A percentile compares a stretch with the other conserved stretches of the same genome.
Evolutionary conservation across 2,329 filamentous ascomycete genomes (phyloP).

Genomic region (Venturiaceae sp.): DNA sequence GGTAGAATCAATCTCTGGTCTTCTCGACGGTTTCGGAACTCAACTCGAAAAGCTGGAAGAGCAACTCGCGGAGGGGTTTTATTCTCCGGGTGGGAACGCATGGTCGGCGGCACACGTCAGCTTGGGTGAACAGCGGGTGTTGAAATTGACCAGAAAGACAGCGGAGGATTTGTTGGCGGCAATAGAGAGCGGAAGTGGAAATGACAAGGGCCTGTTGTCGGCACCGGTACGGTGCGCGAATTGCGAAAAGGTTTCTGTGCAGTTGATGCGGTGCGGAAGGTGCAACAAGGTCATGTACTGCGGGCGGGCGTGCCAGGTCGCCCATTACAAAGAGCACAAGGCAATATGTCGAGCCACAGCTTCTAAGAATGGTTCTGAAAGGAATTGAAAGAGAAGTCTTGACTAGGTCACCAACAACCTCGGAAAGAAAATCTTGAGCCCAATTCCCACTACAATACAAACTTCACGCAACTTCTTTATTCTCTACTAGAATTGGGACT

Average conservation of each 20-base stretch:
- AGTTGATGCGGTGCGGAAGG: neutral
- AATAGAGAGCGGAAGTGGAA: neutral
- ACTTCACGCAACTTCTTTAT: too few relatives aligned
- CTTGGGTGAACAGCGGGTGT: conserved; percentile 1
- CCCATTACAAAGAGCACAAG: conserved; percentile 1
- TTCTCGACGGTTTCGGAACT: neutral
- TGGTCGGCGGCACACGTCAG: neutral
- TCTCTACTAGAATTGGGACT: too few relatives aligned
- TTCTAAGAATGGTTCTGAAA: neutral
- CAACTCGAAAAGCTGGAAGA: neutral
- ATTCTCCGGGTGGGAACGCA: neutral
- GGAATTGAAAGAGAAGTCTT: neutral
- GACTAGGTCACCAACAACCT: neutral
- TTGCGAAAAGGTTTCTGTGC: neutral
- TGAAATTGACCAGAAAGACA: neutral
- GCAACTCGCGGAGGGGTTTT: neutral
- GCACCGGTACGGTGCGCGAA: neutral
- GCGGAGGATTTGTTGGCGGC: neutral
- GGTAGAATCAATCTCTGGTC: neutral
- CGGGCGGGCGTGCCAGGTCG: neutral
- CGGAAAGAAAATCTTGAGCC: neutral
- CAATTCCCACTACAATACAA: neutral
- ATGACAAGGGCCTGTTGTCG: neutral
- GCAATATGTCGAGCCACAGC: neutral
- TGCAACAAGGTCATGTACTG: neutral